Percentiles rank a stretch among this genome's conserved stretches.
Evolutionary conservation across 2,329 filamentous ascomycete species (phyloP).

Genomic region (Thelonectria blattea): DNA sequence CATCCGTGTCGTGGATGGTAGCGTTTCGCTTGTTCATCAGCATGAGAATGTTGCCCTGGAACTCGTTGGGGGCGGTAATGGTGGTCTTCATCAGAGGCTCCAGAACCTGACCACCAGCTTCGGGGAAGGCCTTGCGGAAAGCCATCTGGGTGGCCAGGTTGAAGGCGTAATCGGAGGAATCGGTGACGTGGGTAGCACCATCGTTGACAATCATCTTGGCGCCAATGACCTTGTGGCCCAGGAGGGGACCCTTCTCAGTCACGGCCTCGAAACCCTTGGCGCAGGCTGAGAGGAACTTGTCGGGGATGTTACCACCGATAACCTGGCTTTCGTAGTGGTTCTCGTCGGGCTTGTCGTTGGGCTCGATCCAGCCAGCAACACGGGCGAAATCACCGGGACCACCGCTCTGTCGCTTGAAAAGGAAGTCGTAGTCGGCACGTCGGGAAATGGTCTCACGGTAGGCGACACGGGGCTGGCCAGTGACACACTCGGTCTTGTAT

Average conservation of each 20-base stretch:
- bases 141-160: slow-evolving; percentile 93
- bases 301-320: slow-evolving; percentile 86
- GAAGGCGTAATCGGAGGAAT: slow-evolving; percentile 97
- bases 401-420: slow-evolving; percentile 93
- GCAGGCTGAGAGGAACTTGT: slow-evolving; percentile 95
- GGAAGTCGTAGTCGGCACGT: slow-evolving; percentile 85
- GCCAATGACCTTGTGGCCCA: slow-evolving; percentile 92
- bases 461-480: slow-evolving; percentile 95
- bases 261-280: slow-evolving; percentile 90
- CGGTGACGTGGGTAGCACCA: slow-evolving; percentile 95
- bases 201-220: slow-evolving; percentile 92
- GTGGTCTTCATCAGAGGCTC: slow-evolving; percentile 99
- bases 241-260: slow-evolving; percentile 84
- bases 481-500: slow-evolving; percentile 94
- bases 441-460: slow-evolving; percentile 93
- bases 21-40: slow-evolving; percentile 96
- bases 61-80: slow-evolving; percentile 94
- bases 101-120: slow-evolving; percentile 81
- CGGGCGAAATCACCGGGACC: slow-evolving; percentile 95
- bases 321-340: slow-evolving; percentile 90
- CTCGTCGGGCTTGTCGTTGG: slow-evolving; percentile 71
- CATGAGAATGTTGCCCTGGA: slow-evolving; percentile 94
- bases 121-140: slow-evolving; percentile 90
- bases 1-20: slow-evolving; percentile 93
- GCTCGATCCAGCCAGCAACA: slow-evolving; percentile 91